A percentile compares a stretch with the other conserved stretches of the same genome.
Evolutionary conservation across 257 asterid species (phyloP).

Genomic region (Nicotiana benthamiana): DNA sequence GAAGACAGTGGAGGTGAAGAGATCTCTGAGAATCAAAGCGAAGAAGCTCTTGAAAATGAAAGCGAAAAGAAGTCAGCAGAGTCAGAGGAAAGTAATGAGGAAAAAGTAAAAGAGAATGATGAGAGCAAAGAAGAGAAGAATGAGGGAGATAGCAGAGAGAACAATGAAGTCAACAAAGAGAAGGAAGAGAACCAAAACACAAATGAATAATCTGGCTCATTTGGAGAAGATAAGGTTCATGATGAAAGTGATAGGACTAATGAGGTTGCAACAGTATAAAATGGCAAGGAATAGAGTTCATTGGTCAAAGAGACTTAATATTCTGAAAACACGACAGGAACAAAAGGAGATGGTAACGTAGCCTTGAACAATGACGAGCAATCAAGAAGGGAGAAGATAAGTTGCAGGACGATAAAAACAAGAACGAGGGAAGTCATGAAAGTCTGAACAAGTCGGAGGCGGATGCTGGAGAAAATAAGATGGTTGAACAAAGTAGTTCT

Average conservation of each 20-base stretch:
- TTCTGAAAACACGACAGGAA: slow-evolving; percentile 23
- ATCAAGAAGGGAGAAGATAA: slow-evolving; percentile 14
- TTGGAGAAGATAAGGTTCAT: slow-evolving; percentile 17
- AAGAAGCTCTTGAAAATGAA: slow-evolving; percentile 20
- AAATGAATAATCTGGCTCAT: slow-evolving; percentile 21
- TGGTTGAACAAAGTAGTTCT: slow-evolving; percentile 19
- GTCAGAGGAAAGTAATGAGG: slow-evolving; percentile 19
- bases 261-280: slow-evolving; percentile 19
- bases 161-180: slow-evolving; percentile 14
- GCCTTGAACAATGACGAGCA: slow-evolving; percentile 20
- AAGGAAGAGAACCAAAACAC: slow-evolving; percentile 27
- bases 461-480: slow-evolving; percentile 13
- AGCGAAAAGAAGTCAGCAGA: slow-evolving; percentile 32
- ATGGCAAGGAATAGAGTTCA: slow-evolving; percentile 15
- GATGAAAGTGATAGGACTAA: slow-evolving; percentile 22
- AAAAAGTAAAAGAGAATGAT: slow-evolving; percentile 20
- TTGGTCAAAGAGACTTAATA: slow-evolving; percentile 14
- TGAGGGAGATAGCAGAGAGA: slow-evolving; percentile 21
- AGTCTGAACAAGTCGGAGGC: slow-evolving; percentile 11
- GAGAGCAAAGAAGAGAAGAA: slow-evolving; percentile 22
- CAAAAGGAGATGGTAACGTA: slow-evolving; percentile 18
- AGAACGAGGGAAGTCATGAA: slow-evolving; percentile 10
- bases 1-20: slow-evolving; percentile 11
- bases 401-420: slow-evolving; percentile 9
- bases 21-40: slow-evolving; percentile 17